Conservation (phyloP, 1,139 yeast species). For the Debaryomyces subglobosus region DNA sequence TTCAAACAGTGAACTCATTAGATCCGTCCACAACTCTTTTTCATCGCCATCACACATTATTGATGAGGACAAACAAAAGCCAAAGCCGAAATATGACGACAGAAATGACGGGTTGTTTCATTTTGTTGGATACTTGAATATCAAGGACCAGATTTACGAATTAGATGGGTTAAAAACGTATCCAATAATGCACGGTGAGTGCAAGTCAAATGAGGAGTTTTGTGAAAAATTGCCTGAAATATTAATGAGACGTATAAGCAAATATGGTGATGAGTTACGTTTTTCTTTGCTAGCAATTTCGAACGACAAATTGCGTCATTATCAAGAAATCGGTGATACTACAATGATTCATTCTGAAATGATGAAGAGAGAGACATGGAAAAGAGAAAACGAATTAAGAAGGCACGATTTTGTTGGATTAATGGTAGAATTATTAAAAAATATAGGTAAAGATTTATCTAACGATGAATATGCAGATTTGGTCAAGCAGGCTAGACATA, state of each 20-base stretch:
- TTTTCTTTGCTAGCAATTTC: constrained; percentile 64
- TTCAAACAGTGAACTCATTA: constrained; percentile 60
- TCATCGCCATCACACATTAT: constrained; percentile 57
- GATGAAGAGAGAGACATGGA: constrained; percentile 43
- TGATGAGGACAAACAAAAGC: constrained; percentile 38
- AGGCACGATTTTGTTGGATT: constrained; percentile 60
- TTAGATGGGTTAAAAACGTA: constrained; percentile 65
- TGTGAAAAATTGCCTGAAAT: constrained; percentile 45
- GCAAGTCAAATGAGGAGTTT: constrained; percentile 45
- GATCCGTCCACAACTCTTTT: constrained; percentile 67
- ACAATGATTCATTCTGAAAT: constrained; percentile 29
- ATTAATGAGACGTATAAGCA: constrained; percentile 47
- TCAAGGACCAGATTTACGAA: constrained; percentile 58
- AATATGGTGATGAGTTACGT: constrained; percentile 55
- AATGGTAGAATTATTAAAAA: constrained; percentile 49
- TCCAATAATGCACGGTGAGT: constrained; percentile 58
- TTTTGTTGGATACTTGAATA: constrained; percentile 58
- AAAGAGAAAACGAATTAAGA: constrained; percentile 48
- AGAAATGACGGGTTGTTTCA: constrained; percentile 63
- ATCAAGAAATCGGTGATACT: constrained; percentile 41
- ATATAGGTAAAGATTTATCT: constrained; percentile 33
- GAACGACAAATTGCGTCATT: constrained; percentile 49
- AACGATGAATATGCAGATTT: constrained; percentile 51
- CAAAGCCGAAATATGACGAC: constrained; percentile 35
- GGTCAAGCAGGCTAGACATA: constrained; percentile 35